Evolutionary conservation across 148 eudicot species (phyloP), one percentile per base, ranked within the genome.

Genomic region (Gaultheria prostrata): DNA sequence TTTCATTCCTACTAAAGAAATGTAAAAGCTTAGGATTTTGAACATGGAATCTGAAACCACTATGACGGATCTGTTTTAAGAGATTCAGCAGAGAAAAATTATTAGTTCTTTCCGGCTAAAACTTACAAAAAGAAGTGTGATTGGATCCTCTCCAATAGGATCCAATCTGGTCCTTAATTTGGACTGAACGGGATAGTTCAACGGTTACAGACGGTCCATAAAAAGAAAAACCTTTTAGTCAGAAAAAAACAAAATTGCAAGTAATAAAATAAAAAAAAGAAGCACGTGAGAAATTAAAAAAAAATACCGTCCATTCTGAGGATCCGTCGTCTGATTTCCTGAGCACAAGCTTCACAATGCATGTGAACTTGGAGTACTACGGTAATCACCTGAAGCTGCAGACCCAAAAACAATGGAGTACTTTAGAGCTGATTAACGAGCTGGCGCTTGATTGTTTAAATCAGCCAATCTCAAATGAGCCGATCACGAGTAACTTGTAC

Each of bases 291-390:
- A n/a, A 30, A 72, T 57, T 9, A 88, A 77, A 83, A 39, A 63
- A 17, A 85, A 28, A 9, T 67, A 94, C 99, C 99, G 88, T 92
- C 87, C 94, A 95, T 93, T 86, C 87, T 91, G 82, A 87, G 91
- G n/a, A 97, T 95, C 48, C 98, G 88, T 82, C 90, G 92, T 86
- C 90, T 95, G 86, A 97, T 93, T 80, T 91, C 96, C 71, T 92
- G 91, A 59, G 98, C 93, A 87, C 99, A 97, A 84, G 99, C 98
- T 81, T 97, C 99, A 74, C 99, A 97, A 84, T 97, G 99, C 99
- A 97, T 94, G 90, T 92, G 92, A 83, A 93, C 98, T 84, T 89
- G 86, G 76, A 97, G 89, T 70, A 94, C 92, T 87, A 93, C 99
- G 30, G 91, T 91, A 8, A 96, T 88, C n/a, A 86, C 93, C 87